These are phyloP conservation scores for Leccinellum albellum DNA, from an alignment of 768 basidiomycete species.

Conservation along the genomic window DNA sequence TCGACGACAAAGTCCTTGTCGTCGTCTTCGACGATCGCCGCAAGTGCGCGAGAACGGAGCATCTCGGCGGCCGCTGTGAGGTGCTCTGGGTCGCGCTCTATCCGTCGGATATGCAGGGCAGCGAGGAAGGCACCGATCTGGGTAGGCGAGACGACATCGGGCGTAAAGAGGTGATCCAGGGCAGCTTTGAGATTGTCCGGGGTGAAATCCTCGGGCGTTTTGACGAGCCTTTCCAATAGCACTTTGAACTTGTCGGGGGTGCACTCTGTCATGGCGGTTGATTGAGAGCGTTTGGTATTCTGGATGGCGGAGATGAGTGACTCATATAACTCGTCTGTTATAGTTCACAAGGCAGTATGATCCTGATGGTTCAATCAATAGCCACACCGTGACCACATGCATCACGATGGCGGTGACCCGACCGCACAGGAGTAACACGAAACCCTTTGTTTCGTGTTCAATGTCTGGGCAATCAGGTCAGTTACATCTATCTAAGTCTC, in stretches of 20 bases:
- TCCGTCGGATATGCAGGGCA: conserved; percentile 73
- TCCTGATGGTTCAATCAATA: background rate
- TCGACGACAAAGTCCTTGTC: conserved; percentile 68
- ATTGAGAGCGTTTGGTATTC: background rate
- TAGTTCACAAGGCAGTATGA: background rate
- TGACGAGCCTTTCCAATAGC: conserved; percentile 71
- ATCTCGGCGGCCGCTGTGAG: conserved; percentile 78
- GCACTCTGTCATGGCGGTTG: conserved; percentile 21
- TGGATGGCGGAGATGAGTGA: background rate
- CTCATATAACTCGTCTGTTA: background rate
- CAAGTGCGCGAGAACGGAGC: conserved; percentile 64
- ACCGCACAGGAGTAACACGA: background rate
- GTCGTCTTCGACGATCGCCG: conserved; percentile 53
- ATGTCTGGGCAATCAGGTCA: background rate
- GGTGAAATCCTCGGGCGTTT: conserved; percentile 79
- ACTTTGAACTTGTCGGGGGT: conserved; percentile 65
- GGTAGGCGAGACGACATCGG: conserved; percentile 56
- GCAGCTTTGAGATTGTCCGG: conserved; percentile 68
- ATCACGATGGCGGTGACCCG: background rate
- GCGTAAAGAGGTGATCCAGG: conserved; percentile 71
- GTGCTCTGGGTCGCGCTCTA: conserved; percentile 72
- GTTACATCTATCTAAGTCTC: background rate
- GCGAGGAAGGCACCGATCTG: conserved; percentile 91
- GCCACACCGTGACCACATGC: background rate
- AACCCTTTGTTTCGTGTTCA: background rate